These are phyloP conservation scores for Fonsecaea nubica DNA, from an alignment of 2,329 filamentous ascomycete genomes.

Conservation along the genomic window DNA sequence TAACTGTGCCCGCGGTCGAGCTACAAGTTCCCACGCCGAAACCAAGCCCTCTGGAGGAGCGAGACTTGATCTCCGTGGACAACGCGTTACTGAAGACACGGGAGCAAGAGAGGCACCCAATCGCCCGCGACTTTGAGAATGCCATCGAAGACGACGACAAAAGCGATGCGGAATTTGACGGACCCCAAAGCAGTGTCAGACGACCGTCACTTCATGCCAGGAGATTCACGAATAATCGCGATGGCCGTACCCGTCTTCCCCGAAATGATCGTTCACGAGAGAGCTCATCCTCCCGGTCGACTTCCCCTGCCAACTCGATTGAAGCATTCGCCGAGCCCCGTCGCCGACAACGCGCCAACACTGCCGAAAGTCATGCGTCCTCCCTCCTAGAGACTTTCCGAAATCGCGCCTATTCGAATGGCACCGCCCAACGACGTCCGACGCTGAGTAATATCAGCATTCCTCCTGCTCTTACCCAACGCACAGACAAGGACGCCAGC, in stretches of 20 bases:
- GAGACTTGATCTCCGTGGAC: slow-evolving; percentile 52
- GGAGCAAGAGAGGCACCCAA: slow-evolving; percentile 41
- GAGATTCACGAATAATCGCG: slow-evolving; percentile 38
- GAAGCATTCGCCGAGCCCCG: slow-evolving; percentile 94
- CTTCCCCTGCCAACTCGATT: slow-evolving; percentile 93
- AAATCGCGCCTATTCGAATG: slow-evolving; percentile 70
- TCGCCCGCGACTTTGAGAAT: slow-evolving; percentile 82
- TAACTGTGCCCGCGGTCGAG: slow-evolving; percentile 44
- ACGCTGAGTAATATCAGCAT: slow-evolving; percentile 65
- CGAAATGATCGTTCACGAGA: slow-evolving; percentile 54
- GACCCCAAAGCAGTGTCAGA: slow-evolving; percentile 42
- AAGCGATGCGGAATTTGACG: slow-evolving; percentile 47
- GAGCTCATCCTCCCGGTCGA: slow-evolving; percentile 68
- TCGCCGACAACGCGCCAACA: slow-evolving; percentile 77
- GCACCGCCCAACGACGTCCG: slow-evolving; percentile 66
- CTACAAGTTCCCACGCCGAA: slow-evolving; percentile 30
- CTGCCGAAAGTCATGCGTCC: slow-evolving; percentile 65
- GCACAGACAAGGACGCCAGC: slow-evolving; percentile 65
- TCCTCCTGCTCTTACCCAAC: slow-evolving; percentile 42
- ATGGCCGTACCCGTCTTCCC: slow-evolving; percentile 39
- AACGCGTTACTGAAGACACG: slow-evolving; percentile 28
- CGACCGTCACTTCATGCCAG: slow-evolving; percentile 45
- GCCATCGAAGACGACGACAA: slow-evolving; percentile 78
- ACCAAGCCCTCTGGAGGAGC: slow-evolving; percentile 46
- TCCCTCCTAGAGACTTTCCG: slow-evolving; percentile 64